These are phyloP conservation scores for Yarrowia porcina DNA, from an alignment of 805 yeast genomes.

Conservation along the genomic window DNA sequence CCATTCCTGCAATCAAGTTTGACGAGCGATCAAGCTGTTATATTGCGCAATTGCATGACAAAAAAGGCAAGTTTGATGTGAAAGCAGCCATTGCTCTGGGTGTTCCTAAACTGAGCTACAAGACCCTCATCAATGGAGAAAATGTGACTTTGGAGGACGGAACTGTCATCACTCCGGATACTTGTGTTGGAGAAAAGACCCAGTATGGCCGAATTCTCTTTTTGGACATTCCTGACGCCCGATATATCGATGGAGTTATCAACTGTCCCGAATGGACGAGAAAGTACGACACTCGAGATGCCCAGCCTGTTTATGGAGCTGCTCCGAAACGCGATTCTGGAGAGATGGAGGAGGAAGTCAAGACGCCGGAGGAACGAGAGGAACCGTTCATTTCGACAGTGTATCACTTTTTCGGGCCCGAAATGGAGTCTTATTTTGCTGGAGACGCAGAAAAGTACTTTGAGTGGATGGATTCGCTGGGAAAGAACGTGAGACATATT, in stretches of 20 bases:
- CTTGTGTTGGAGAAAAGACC: slow-evolving; percentile 66
- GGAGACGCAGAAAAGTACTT: slow-evolving; percentile 40
- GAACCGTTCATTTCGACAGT: slow-evolving; percentile 38
- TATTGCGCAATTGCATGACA: slow-evolving; percentile 61
- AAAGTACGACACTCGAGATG: background rate
- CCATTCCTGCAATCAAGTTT: slow-evolving; percentile 21
- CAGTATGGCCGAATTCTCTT: slow-evolving; percentile 59
- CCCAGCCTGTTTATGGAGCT: slow-evolving; percentile 13
- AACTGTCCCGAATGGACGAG: slow-evolving; percentile 17
- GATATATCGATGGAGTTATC: slow-evolving; percentile 43
- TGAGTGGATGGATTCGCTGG: slow-evolving; percentile 50
- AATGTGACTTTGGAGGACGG: slow-evolving; percentile 60
- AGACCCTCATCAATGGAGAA: slow-evolving; percentile 57
- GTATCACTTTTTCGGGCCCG: slow-evolving; percentile 74
- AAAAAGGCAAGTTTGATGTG: slow-evolving; percentile 73
- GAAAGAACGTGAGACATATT: slow-evolving; percentile 49
- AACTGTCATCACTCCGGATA: slow-evolving; percentile 53
- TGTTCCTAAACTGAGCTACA: slow-evolving; percentile 62
- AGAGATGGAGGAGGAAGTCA: background rate
- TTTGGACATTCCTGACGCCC: slow-evolving; percentile 64
- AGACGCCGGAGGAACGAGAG: background rate
- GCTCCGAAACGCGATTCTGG: background rate
- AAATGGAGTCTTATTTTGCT: slow-evolving; percentile 45
- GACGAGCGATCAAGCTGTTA: slow-evolving; percentile 56
- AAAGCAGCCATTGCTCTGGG: slow-evolving; percentile 65